These are phyloP conservation scores for Blastobotrys serpentis DNA, from an alignment of 1,139 yeast genomes.

Conservation along the genomic window DNA sequence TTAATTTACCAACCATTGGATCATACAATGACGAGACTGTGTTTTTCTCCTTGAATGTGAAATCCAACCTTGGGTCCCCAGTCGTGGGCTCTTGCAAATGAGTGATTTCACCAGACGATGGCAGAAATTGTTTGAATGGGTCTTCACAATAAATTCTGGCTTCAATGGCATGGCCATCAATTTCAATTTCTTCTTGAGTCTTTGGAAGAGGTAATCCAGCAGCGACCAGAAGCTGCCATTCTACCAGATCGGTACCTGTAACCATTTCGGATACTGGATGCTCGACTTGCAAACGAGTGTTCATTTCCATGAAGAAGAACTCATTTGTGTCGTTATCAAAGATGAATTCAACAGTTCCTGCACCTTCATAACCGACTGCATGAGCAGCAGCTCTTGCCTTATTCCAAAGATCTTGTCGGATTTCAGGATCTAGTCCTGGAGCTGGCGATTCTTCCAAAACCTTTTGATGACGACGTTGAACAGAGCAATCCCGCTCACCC, in stretches of 20 bases:
- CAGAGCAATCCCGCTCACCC: conserved; percentile 51
- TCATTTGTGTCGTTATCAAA: conserved; percentile 57
- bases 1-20: conserved; percentile 41
- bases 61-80: conserved; percentile 35
- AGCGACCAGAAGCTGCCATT: conserved; percentile 91
- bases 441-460: conserved; percentile 54
- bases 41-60: conserved; percentile 34
- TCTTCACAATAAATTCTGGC: conserved; percentile 40
- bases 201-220: conserved; percentile 57
- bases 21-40: conserved; percentile 38
- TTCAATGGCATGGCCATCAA: conserved; percentile 38
- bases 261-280: conserved; percentile 76
- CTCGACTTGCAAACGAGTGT: conserved; percentile 63
- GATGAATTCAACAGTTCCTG: conserved; percentile 63
- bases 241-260: conserved; percentile 88
- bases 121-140: conserved; percentile 37
- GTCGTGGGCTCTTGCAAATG: conserved; percentile 33
- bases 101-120: conserved; percentile 36
- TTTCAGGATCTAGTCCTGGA: conserved; percentile 51
- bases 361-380: conserved; percentile 57
- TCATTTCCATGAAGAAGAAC: conserved; percentile 62
- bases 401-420: conserved; percentile 55
- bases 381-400: conserved; percentile 59
- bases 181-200: conserved; percentile 34
- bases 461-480: conserved; percentile 51